phyloP scores from a whole-genome alignment of 1,139 yeast species.

The Sugiyamaella paludigena region DNA sequence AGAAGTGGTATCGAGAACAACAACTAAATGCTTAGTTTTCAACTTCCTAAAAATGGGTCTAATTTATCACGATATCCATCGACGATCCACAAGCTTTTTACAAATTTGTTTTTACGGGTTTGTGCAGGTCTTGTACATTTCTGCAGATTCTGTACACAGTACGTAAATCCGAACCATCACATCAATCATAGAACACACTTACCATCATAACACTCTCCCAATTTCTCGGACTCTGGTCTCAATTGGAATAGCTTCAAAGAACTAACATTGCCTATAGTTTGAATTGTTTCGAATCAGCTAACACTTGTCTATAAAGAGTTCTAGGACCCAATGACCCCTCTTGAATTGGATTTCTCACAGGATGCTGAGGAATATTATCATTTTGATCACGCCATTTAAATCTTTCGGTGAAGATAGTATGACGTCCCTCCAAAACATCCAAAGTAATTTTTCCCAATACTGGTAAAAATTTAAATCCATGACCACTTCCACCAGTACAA shows the following conservation, averaged over 20 bases:
- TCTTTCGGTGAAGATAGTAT: not conserved
- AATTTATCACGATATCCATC: too few relatives aligned
- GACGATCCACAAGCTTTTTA: too few relatives aligned
- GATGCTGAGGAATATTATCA: not conserved
- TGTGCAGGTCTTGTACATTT: too few relatives aligned
- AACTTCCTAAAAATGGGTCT: too few relatives aligned
- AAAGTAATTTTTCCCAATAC: constrained; percentile 15
- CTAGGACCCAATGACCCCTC: not conserved
- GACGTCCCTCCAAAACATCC: not conserved
- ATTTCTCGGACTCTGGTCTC: too few relatives aligned
- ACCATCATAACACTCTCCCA: too few relatives aligned
- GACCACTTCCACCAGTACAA: constrained; percentile 50
- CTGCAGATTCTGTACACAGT: too few relatives aligned
- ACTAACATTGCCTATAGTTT: not conserved
- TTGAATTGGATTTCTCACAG: not conserved
- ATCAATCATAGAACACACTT: too few relatives aligned
- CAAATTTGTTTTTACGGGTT: too few relatives aligned
- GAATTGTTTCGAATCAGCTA: not conserved
- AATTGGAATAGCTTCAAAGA: not conserved
- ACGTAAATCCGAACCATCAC: too few relatives aligned
- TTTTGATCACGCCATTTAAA: constrained; percentile 2
- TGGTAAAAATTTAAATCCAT: constrained; percentile 27
- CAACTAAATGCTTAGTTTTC: too few relatives aligned
- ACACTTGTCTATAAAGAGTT: not conserved
- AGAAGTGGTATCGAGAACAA: too few relatives aligned